A percentile compares a stretch with the other conserved stretches of the same genome.
Conservation (phyloP, 78 protist species). For the Dictyostelium purpureum region DNA sequence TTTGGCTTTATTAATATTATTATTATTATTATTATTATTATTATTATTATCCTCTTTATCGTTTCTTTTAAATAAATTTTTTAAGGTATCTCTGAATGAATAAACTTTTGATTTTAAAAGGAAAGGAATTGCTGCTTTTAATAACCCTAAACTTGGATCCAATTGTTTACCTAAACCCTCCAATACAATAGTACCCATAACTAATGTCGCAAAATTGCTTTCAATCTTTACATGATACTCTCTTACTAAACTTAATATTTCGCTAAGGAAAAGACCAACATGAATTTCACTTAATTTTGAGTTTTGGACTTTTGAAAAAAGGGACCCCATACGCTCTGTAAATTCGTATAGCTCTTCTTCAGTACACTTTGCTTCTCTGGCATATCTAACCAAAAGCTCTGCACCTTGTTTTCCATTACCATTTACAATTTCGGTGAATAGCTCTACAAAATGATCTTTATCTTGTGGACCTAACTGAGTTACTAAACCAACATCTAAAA, state of each 20-base stretch:
- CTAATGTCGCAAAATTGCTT: slow-evolving; percentile 73
- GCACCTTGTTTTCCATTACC: slow-evolving; percentile 83
- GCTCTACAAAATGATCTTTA: slow-evolving; percentile 62
- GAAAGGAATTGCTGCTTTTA: slow-evolving; percentile 77
- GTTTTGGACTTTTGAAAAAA: slow-evolving; percentile 43
- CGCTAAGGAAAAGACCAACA: slow-evolving; percentile 76
- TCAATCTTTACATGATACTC: slow-evolving; percentile 79
- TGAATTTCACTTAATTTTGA: slow-evolving; percentile 46
- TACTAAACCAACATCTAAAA: slow-evolving; percentile 80
- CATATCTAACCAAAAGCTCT: slow-evolving; percentile 56
- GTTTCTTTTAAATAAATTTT: neutral
- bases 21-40: neutral
- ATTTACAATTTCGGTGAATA: slow-evolving; percentile 64
- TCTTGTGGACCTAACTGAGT: slow-evolving; percentile 34
- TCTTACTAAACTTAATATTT: slow-evolving; percentile 26
- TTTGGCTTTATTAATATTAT: neutral
- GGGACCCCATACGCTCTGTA: slow-evolving; percentile 49
- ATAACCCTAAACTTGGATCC: slow-evolving; percentile 69
- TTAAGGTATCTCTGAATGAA: neutral
- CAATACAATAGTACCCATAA: slow-evolving; percentile 75
- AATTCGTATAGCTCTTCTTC: slow-evolving; percentile 53
- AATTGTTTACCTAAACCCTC: slow-evolving; percentile 83
- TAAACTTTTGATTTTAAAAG: slow-evolving; percentile 11
- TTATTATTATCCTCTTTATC: neutral
- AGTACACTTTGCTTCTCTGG: slow-evolving; percentile 78